These are phyloP conservation scores for Xerocomellus dryophilus DNA, from an alignment of 768 basidiomycete species.

Conservation along the genomic window DNA sequence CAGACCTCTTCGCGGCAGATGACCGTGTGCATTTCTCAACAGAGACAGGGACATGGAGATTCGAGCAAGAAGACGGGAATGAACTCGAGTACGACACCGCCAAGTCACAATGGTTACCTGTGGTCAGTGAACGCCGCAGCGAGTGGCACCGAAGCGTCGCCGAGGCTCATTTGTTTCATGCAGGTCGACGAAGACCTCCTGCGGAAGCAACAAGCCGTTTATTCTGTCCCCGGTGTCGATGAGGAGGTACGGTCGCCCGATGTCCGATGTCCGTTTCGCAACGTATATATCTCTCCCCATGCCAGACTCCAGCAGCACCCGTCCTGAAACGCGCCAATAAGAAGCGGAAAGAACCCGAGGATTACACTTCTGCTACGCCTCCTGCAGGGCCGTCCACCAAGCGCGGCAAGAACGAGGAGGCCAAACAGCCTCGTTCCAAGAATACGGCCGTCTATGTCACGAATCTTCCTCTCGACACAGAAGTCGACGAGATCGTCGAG, in stretches of 20 bases:
- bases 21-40: constrained; percentile 80
- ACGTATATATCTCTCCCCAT: constrained; percentile 21
- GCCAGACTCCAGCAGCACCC: constrained; percentile 82
- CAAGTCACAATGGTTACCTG: constrained; percentile 77
- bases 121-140: constrained; percentile 51
- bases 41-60: constrained; percentile 74
- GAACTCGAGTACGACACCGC: constrained; percentile 84
- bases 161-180: constrained; percentile 3
- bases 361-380: constrained; percentile 60
- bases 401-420: constrained; percentile 59
- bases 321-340: constrained; percentile 77
- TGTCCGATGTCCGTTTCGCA: constrained; percentile 19
- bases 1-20: constrained; percentile 70
- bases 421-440: constrained; percentile 63
- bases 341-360: constrained; percentile 73
- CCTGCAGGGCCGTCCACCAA: constrained; percentile 59
- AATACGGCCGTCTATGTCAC: constrained; percentile 93
- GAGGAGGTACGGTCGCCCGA: constrained; percentile 65
- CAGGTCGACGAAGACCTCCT: constrained; percentile 87
- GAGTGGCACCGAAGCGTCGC: background rate
- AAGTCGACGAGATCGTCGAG: constrained; percentile 68
- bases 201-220: constrained; percentile 91
- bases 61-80: constrained; percentile 85
- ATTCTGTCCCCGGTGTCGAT: constrained; percentile 89
- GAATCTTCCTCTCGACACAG: constrained; percentile 73